phyloP scores from a whole-genome alignment of 306 rosid genomes.

The Casuarina equisetifolia region DNA sequence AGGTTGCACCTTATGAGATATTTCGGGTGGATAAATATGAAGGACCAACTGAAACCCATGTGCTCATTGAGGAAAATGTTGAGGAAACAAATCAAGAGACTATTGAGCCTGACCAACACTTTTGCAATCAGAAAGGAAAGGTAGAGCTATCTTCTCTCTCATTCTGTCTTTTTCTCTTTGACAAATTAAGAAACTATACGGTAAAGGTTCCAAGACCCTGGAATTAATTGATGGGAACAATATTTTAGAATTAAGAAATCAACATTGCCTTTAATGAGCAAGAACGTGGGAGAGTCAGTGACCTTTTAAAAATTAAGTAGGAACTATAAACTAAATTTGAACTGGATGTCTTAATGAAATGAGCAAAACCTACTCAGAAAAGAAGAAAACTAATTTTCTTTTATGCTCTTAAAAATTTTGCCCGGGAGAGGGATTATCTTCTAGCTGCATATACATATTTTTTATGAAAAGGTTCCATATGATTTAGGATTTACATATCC shows the following conservation, averaged over 20 bases:
- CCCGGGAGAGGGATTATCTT: not conserved
- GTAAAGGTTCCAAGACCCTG: not conserved
- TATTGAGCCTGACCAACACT: slow-evolving; percentile 40
- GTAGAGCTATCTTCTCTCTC: slow-evolving; percentile 36
- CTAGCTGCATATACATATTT: not conserved
- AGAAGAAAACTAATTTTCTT: not conserved
- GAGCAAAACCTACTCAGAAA: not conserved
- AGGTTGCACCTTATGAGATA: slow-evolving; percentile 85
- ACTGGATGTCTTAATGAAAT: not conserved
- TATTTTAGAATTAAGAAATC: not conserved
- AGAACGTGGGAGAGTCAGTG: not conserved
- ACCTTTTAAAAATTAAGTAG: not conserved
- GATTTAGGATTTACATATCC: not conserved
- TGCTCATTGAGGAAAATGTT: slow-evolving; percentile 46
- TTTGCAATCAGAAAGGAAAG: slow-evolving; percentile 48
- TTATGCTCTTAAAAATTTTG: not conserved
- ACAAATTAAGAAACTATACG: slow-evolving; percentile 4
- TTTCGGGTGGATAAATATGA: slow-evolving; percentile 68
- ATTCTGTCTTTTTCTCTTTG: not conserved
- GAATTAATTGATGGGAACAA: not conserved
- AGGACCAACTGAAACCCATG: slow-evolving; percentile 46
- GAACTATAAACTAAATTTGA: not conserved
- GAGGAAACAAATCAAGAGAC: slow-evolving; percentile 57
- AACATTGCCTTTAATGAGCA: not conserved
- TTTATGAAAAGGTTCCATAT: not conserved